These are phyloP conservation scores for Dictyostelium purpureum DNA, from an alignment of 78 protist species.

Conservation along the genomic window DNA sequence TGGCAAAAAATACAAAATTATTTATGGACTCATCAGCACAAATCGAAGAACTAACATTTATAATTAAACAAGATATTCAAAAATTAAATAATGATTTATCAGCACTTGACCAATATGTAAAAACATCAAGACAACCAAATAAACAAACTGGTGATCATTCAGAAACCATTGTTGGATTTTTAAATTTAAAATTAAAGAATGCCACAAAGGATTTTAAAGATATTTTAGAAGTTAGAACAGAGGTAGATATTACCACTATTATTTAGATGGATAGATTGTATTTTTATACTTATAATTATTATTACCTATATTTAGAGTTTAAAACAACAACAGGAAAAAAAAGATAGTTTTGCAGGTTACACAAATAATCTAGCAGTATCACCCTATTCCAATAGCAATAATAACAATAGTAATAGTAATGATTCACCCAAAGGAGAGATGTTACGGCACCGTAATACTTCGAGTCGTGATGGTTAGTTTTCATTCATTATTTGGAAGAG, in stretches of 20 bases:
- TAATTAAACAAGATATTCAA: constrained; percentile 76
- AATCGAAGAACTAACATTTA: constrained; percentile 62
- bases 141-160: constrained; percentile 75
- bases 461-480: constrained; percentile 66
- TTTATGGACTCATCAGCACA: constrained; percentile 69
- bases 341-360: constrained; percentile 35
- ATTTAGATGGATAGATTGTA: too few relatives aligned
- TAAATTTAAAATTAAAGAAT: constrained; percentile 48
- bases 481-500: too few relatives aligned
- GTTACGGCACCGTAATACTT: constrained; percentile 46
- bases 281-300: neutral
- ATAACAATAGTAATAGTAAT: neutral
- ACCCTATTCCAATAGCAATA: neutral
- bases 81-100: constrained; percentile 37
- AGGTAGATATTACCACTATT: constrained; percentile 6
- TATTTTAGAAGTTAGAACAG: constrained; percentile 78
- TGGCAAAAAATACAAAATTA: constrained; percentile 65
- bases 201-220: constrained; percentile 76
- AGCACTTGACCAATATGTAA: constrained; percentile 11
- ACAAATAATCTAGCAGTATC: neutral
- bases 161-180: constrained; percentile 69
- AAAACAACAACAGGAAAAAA: constrained; percentile 77
- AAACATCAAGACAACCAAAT: constrained; percentile 53
- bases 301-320: constrained; percentile 25
- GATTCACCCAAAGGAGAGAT: constrained; percentile 4